Conservation (phyloP, 2,329 filamentous ascomycete genomes). For the Aspergillus amoenus region DNA sequence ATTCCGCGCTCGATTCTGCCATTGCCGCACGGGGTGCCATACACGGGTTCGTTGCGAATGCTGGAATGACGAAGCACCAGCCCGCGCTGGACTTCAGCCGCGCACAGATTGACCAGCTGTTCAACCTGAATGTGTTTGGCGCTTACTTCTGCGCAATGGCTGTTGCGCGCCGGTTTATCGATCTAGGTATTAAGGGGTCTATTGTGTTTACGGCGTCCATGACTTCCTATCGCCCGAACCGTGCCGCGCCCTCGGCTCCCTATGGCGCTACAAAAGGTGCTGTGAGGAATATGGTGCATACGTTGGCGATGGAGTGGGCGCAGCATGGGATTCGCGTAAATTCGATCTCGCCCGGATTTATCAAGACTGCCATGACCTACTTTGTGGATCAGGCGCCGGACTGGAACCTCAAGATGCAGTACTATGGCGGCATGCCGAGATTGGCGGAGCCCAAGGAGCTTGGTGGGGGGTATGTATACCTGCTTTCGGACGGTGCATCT, state of each 20-base stretch:
- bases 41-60: slow-evolving; percentile 46
- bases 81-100: slow-evolving; percentile 46
- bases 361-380: slow-evolving; percentile 48
- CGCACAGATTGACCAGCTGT: slow-evolving; percentile 42
- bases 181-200: slow-evolving; percentile 38
- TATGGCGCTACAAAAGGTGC: slow-evolving; percentile 50
- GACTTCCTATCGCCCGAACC: slow-evolving; percentile 51
- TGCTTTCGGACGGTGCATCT: slow-evolving; percentile 47
- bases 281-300: slow-evolving; percentile 27
- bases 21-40: slow-evolving; percentile 38
- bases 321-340: slow-evolving; percentile 43
- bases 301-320: slow-evolving; percentile 52
- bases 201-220: slow-evolving; percentile 51
- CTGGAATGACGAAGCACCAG: slow-evolving; percentile 48
- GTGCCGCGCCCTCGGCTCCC: slow-evolving; percentile 53
- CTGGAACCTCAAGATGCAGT: slow-evolving; percentile 58
- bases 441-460: slow-evolving; percentile 55
- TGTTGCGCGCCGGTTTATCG: slow-evolving; percentile 39
- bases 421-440: slow-evolving; percentile 58
- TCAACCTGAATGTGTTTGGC: slow-evolving; percentile 45
- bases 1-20: slow-evolving; percentile 42
- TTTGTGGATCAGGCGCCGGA: slow-evolving; percentile 35
- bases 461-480: slow-evolving; percentile 57
- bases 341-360: slow-evolving; percentile 48
- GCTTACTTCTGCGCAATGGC: slow-evolving; percentile 33